A percentile compares a stretch with the other conserved stretches of the same genome.
These are phyloP conservation scores for Atkinsonella hypoxylon DNA, from an alignment of 2,329 filamentous ascomycete species.

Conservation along the genomic window DNA sequence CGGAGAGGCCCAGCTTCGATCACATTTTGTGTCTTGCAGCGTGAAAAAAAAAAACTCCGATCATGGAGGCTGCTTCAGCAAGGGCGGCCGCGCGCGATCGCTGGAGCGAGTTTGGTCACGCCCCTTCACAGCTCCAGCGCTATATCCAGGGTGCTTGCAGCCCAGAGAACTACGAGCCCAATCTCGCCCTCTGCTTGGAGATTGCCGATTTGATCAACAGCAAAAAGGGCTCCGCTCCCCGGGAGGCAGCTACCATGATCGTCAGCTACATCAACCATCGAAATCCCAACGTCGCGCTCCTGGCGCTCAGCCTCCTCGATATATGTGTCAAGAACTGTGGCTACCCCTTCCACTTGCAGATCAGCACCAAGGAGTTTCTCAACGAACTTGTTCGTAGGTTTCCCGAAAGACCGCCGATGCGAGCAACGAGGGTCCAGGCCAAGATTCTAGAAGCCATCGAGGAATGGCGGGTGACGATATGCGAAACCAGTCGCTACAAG, in stretches of 20 bases:
- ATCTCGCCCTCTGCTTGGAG: constrained; percentile 91
- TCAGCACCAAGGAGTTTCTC: constrained; percentile 96
- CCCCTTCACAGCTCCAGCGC: constrained; percentile 79
- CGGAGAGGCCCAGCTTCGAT: not conserved
- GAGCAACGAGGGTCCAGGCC: constrained; percentile 75
- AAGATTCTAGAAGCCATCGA: constrained; percentile 94
- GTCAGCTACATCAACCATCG: constrained; percentile 93
- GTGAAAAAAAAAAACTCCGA: constrained; percentile 11
- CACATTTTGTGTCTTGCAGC: not conserved
- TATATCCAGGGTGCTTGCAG: constrained; percentile 96
- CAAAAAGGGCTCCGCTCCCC: constrained; percentile 91
- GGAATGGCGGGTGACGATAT: constrained; percentile 97
- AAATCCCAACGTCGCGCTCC: constrained; percentile 86
- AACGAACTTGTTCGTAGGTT: constrained; percentile 96
- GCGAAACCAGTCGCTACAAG: constrained; percentile 94
- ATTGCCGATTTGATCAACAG: constrained; percentile 93
- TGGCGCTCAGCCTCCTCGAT: constrained; percentile 85
- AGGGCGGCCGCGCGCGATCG: constrained; percentile 92
- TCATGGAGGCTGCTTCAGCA: constrained; percentile 89
- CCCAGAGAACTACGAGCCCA: constrained; percentile 94
- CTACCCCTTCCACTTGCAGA: constrained; percentile 96
- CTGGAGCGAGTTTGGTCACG: constrained; percentile 70
- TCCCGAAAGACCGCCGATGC: constrained; percentile 81
- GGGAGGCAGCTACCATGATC: constrained; percentile 87
- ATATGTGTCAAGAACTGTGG: constrained; percentile 99